Percentiles rank a stretch among this genome's conserved stretches.
Evolutionary conservation across 768 basidiomycete genomes (phyloP).

Genomic region (Hirschioporus abietinus): DNA sequence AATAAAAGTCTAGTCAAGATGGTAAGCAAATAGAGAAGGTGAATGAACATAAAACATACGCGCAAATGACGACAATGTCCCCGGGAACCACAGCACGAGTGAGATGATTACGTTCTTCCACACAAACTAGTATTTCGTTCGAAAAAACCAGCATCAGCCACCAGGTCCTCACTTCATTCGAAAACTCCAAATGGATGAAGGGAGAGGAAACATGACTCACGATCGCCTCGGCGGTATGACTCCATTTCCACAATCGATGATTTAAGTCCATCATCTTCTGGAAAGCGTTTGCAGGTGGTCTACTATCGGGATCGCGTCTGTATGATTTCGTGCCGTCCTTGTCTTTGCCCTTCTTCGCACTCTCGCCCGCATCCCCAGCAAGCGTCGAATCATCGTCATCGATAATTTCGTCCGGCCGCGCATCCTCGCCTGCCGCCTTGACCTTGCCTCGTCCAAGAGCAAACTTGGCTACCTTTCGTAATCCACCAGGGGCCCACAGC

Average conservation of each 20-base stretch:
- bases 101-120: constrained; percentile 45
- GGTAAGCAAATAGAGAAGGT: constrained; percentile 6
- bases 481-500: constrained; percentile 46
- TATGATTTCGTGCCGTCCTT: constrained; percentile 13
- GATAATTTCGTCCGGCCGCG: constrained; percentile 23
- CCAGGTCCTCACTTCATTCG: neutral
- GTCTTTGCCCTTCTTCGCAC: constrained; percentile 16
- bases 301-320: constrained; percentile 44
- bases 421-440: constrained; percentile 20
- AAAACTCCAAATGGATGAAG: neutral
- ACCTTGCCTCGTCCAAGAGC: constrained; percentile 20
- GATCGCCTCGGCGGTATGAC: constrained; percentile 34
- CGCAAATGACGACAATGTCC: constrained; percentile 36
- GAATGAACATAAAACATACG: constrained; percentile 26
- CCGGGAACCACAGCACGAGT: constrained; percentile 47
- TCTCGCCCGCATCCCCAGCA: constrained; percentile 18
- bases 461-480: constrained; percentile 29
- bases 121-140: constrained; percentile 31
- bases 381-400: constrained; percentile 13
- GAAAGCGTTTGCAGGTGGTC: constrained; percentile 36
- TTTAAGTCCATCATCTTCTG: constrained; percentile 35
- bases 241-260: constrained; percentile 33
- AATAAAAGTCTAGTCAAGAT: constrained; percentile 32
- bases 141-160: constrained; percentile 1
- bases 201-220: constrained; percentile 18